Evolutionary conservation across 805 yeast species (phyloP).

Genomic region (Saccharomycopsis amapae): DNA sequence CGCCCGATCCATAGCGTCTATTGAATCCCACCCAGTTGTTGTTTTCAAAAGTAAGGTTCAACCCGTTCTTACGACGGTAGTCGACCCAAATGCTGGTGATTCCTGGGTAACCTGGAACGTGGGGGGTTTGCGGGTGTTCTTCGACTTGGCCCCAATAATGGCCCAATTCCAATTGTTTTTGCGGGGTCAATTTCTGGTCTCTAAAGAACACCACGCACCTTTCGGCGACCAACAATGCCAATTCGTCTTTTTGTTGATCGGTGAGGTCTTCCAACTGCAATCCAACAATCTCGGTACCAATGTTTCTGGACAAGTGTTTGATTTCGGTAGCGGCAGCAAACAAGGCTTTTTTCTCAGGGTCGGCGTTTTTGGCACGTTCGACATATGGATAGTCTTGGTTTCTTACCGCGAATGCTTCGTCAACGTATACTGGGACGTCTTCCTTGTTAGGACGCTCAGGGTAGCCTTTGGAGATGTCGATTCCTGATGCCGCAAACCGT

Average conservation of each 20-base stretch:
- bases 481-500: slow-evolving; percentile 29
- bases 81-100: slow-evolving; percentile 29
- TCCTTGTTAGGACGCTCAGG: slow-evolving; percentile 31
- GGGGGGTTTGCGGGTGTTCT: slow-evolving; percentile 32
- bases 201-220: slow-evolving; percentile 44
- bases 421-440: slow-evolving; percentile 33
- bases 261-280: slow-evolving; percentile 36
- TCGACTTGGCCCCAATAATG: slow-evolving; percentile 41
- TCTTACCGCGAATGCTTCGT: slow-evolving; percentile 34
- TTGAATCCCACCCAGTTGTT: slow-evolving; percentile 20
- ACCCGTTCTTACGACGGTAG: slow-evolving; percentile 14
- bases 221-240: slow-evolving; percentile 40
- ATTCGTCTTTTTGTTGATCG: slow-evolving; percentile 39
- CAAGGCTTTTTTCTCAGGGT: slow-evolving; percentile 33
- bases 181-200: slow-evolving; percentile 39
- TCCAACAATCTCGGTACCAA: slow-evolving; percentile 46
- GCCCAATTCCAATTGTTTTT: slow-evolving; percentile 38
- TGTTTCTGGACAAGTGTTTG: slow-evolving; percentile 34
- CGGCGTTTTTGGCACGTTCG: slow-evolving; percentile 32
- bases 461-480: slow-evolving; percentile 35
- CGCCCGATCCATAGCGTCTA: slow-evolving; percentile 26
- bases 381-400: slow-evolving; percentile 30
- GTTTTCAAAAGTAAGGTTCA: slow-evolving; percentile 11
- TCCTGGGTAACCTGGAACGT: slow-evolving; percentile 33
- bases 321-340: slow-evolving; percentile 37